Evolutionary conservation across 2,329 filamentous ascomycete genomes (phyloP), one percentile per base, ranked within the genome.

Genomic region (Mycosphaerella sp.): DNA sequence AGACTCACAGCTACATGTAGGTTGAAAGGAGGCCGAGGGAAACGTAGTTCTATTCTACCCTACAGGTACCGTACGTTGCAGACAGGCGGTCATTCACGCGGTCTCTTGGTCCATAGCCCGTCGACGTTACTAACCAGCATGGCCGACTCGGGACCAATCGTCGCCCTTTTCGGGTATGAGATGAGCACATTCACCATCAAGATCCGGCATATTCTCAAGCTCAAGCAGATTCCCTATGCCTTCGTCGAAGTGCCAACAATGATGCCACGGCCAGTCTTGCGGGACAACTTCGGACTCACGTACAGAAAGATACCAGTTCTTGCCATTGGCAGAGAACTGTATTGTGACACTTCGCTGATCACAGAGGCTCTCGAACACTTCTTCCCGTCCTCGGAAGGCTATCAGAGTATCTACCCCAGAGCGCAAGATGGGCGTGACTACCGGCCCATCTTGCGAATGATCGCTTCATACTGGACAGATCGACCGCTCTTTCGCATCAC

Each of bases 391-490:
- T 53, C 54, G 9, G 62, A 62, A n/a, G 66, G 65, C n/a, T 70
- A 63, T 43, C 62, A 62, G 6, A 64, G 62, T 10, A 57, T 71
- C 5, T 72, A 71, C 53, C 70, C 69, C 1, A 42, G 50, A 5
- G 59, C 63, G 2, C 42, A 58, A 3, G 66, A 64, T 34, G 63
- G 63, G 1, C 63, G 69, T 59, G 55, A 57, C n/a, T 70, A 73
- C 47, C 44, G 64, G 6, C 61, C 62, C 0, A 49, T 72, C 2
- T 69, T 66, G 4, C 57, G 70, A n/a, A 68, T 69, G 0, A 70
- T 72, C 32, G 66, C 70, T 2, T 64, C 59, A n/a, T 71, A 71
- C 54, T 72, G 70, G 70, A 67, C 64, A 2, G 70, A 73, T 52
- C 48, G 68, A 25, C 66, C 70, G 0, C 54, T 72, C 4, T 72